Base-by-base conservation (phyloP, 306 rosid species). In the Cyamopsis tetragonoloba region DNA sequence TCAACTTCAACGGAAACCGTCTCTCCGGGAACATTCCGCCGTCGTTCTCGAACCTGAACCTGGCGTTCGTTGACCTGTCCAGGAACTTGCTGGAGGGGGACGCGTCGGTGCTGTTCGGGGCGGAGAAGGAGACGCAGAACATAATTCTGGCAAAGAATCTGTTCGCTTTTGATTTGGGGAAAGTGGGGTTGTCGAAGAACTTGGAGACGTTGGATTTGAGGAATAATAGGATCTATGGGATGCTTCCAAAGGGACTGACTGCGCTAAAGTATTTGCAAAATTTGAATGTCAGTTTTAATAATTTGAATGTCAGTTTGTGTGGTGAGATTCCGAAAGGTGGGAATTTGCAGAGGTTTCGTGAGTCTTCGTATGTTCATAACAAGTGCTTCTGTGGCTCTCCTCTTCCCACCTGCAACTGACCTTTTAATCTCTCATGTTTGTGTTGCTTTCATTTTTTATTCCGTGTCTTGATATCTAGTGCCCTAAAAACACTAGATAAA, bases 321-420 rank as follows among this genome's bases (percentile, higher is more conserved):
- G 79, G 79, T 8, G 3, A 66, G 39, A 75, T 75, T 28, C 79
- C 79, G n/a, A 35, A 23, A 5, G 77, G 77, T 49, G 70, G 77
- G 0, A 48, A 26, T 24, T 2, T 72, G 43, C 70, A 48, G 6
- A 46, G 53, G 2, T 66, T 74, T 37, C 73, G 57, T 35, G 44
- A 4, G 6, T 66, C 35, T 46, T n/a, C 26, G 0, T 74, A 74
- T 37, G 19, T 4, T 24, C 62, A 57, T 66, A 74, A 74, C 27
- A 66, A 66, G 46, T 74, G 79, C 8, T 46, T 74, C 44, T 74
- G 73, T 4, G 79, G 73, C 1, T 24, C 73, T 66, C 79, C 79
- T 0, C 68, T 74, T 44, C 67, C 35, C 0, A 23, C 17, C 1
- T 74, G 79, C 73, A 17, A 44, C n/a, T n/a, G n/a, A n/a, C n/a